Base-by-base conservation (phyloP, 352 stramenopile genomes). In the Pythium phragmiticola region DNA sequence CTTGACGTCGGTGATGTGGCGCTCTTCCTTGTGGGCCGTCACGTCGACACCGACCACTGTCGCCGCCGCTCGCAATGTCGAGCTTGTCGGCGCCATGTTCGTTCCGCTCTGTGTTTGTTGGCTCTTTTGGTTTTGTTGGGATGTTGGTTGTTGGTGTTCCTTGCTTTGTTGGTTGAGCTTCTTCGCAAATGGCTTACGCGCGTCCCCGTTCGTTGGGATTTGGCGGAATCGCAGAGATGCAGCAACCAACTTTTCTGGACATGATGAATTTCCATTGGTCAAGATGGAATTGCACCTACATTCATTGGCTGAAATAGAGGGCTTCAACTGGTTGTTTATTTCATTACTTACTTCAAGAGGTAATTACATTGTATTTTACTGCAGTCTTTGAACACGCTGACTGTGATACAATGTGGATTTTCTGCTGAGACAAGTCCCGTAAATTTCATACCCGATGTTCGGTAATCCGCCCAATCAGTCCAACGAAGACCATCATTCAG, bases 11-110 rank as follows among this genome's bases (percentile, higher is more conserved):
- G 78, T 75, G 55, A 78, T 70, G 48, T 83, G 77, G 30, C 70
- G 72, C 63, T 78, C 77, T 62, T 90, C 78, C 68, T 84, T 87
- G 77, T 90, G 78, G 33, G 70, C 70, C 36, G 78, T 90, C 26
- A 88, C 72, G 63, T 90, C 78, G 45, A 90, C 76, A 33, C 75
- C 74, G 12, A 90, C 77, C 60, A 56, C 42, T 4, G 11, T 42
- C 59, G 58, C 56, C 37, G 26, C 26, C 26, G 26, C 26, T 30
- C 26, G 26, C 26, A 30, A 21, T 21, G 21, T 30, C 4, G 2
- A 5, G 26, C 4, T 30, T 30, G 26, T 30, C 26, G 26, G 26
- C 26, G 26, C 26, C 26, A 30, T 30, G 0, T 30, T 30, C 26
- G 26, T 30, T 30, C 26, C 26, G 26, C 21, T 21, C 21, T 21